Base-by-base conservation (phyloP, 2,329 filamentous ascomycete genomes). In the Aureobasidium lini region DNA sequence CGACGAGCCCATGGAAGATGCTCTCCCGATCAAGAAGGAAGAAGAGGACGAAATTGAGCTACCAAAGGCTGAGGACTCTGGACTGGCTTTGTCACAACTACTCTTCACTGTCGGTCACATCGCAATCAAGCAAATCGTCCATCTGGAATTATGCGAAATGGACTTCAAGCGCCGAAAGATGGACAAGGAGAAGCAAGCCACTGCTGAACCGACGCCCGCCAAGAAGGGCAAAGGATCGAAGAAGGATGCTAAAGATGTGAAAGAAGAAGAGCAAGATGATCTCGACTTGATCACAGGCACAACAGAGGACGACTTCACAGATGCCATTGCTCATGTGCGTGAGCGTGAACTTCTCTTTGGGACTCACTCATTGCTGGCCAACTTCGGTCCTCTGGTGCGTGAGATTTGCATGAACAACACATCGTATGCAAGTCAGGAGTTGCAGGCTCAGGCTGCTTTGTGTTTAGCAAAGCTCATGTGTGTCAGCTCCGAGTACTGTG, bases 391-490 rank as follows among this genome's bases (percentile, higher is more conserved):
- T 6, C 76, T 99, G 59, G 94, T 96, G 3, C 86, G 89, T 10
- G 94, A 99, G 70, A 90, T 99, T 60, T 97, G 94, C 75, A 87
- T 89, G 64, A 95, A 95, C 74, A 97, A 95, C 74, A 96, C 91
- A 6, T 86, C 86, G 0, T 97, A 97, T 75, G 85, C 87, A 60
- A 91, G 96, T 74, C 86, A 88, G 64, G 90, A 90, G 60, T 83
- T 99, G 10, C 94, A 99, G 74, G 90, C 91, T 23, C 90, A 95
- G 42, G 92, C 94, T 10, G 96, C 94, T 0, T 79, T 99, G 8
- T 99, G 94, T 70, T 82, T 99, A 69, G 93, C 93, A 4, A 99
- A 99, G 78, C 84, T 99, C 62, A 99, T 99, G 95, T 99, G 95
- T 69, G 92, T 99, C 43, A 95, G 90, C 66, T 87, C 89, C 5